Base-by-base conservation (phyloP, 495 filamentous ascomycete species). In the Neurospora sublineolata region DNA sequence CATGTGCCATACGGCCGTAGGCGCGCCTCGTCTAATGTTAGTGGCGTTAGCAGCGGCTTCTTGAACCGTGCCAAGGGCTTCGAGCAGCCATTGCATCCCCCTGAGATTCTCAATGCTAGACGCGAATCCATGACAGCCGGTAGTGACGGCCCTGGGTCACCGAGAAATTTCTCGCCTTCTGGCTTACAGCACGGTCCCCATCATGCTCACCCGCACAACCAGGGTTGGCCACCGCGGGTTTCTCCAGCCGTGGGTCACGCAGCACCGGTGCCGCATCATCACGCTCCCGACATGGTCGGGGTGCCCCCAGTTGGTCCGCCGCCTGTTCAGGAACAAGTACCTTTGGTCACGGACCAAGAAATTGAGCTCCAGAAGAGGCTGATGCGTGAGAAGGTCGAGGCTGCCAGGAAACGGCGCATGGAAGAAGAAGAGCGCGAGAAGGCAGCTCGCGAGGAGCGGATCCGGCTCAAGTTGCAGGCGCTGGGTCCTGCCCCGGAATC, bases 21-120 rank as follows among this genome's bases (percentile, higher is more conserved):
- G 64, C 90, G 96, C 64, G 90, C 91, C 68, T 97, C 94, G n/a
- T 97, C 94, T 2, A 97, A 94, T 77, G 91, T 97, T 37, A 97
- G 94, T 78, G 94, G 94, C 38, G 93, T 93, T 71, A 97, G 94
- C 80, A 92, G 91, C 58, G 86, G 85, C 67, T 87, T 87, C 76
- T 86, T 85, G 70, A 79, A 84, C 70, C 80, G 83, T 23, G 75
- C 83, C 68, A 82, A 80, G 74, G 81, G 80, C n/a, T 80, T 80
- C 38, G 86, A 87, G 40, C 80, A 84, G 69, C 78, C 80, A 1
- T 71, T 80, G 58, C 82, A 84, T 8, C 80, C 81, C 16, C 80
- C 79, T 16, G 85, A 87, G 67, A 76, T 83, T 58, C 60, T 83
- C 71, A 83, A 77, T 42, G 79, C 78, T 10, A 79, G 83, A 39